These are phyloP conservation scores for Geotrichum bryndzae DNA, from an alignment of 1,139 yeast species.

Conservation along the genomic window DNA sequence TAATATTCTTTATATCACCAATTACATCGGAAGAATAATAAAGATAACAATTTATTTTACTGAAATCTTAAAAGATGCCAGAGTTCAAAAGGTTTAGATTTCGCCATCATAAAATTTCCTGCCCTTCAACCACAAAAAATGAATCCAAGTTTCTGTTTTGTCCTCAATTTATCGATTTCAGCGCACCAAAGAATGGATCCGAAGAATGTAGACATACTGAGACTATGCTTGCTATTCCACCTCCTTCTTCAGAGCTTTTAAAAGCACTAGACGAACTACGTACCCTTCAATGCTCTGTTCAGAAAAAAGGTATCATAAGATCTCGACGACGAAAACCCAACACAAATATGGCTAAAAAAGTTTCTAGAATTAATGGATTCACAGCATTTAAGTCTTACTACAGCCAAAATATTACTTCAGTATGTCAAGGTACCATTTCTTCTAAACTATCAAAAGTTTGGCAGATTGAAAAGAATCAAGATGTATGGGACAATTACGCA, in stretches of 20 bases:
- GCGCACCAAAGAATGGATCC: slow-evolving; percentile 9
- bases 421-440: slow-evolving; percentile 13
- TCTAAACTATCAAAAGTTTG: slow-evolving; percentile 14
- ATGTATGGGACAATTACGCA: slow-evolving; percentile 16
- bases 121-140: not conserved
- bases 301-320: not conserved
- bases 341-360: not conserved
- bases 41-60: no score
- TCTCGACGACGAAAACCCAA: not conserved
- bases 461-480: slow-evolving; percentile 12
- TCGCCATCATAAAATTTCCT: not conserved
- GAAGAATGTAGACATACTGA: slow-evolving; percentile 12
- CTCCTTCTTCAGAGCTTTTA: slow-evolving; percentile 3
- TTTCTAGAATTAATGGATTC: slow-evolving; percentile 14
- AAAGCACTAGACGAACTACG: slow-evolving; percentile 6
- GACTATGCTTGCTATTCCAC: slow-evolving; percentile 13
- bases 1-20: no score
- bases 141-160: not conserved
- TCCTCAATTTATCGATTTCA: slow-evolving; percentile 13
- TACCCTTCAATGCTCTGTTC: not conserved
- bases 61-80: not conserved
- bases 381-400: slow-evolving; percentile 17
- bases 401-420: slow-evolving; percentile 5
- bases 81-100: not conserved
- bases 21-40: no score